Conservation (phyloP, 306 rosid genomes). For the Malus asiatica region DNA sequence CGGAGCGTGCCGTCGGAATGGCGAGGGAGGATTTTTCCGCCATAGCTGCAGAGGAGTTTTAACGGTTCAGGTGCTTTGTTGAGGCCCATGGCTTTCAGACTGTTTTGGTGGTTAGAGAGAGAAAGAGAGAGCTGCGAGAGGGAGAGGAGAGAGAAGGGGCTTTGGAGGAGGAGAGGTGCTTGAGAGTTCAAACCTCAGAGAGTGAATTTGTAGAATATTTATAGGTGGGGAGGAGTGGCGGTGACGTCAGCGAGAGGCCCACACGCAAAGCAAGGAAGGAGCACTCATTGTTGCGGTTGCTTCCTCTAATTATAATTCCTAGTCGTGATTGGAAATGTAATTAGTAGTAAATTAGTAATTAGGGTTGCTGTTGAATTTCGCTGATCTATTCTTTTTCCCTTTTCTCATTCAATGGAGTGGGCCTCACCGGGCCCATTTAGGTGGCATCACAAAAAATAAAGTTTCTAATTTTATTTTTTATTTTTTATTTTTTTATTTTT, state of each 20-base stretch:
- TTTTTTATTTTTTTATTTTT: no score
- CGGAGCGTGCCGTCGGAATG: constrained; percentile 66
- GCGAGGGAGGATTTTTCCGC: constrained; percentile 80
- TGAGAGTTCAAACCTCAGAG: constrained; percentile 29
- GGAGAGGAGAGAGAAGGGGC: neutral
- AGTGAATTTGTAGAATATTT: constrained; percentile 31
- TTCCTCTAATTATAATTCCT: neutral
- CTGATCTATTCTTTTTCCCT: neutral
- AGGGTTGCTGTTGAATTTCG: neutral
- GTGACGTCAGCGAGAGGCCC: constrained; percentile 21
- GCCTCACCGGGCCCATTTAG: no score
- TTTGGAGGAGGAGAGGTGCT: neutral
- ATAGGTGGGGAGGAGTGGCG: constrained; percentile 14
- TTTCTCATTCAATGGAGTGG: neutral
- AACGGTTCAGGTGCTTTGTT: constrained; percentile 12
- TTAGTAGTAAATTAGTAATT: neutral
- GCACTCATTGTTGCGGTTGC: neutral
- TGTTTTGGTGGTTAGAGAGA: neutral
- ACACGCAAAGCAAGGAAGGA: constrained; percentile 23
- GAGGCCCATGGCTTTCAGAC: constrained; percentile 15
- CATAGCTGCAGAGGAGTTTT: constrained; percentile 80
- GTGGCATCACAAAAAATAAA: no score
- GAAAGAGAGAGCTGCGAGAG: neutral
- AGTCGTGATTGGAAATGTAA: neutral
- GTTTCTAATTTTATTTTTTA: no score